Conservation (phyloP, 208 protist genomes). For the Trypanosoma brucei region DNA sequence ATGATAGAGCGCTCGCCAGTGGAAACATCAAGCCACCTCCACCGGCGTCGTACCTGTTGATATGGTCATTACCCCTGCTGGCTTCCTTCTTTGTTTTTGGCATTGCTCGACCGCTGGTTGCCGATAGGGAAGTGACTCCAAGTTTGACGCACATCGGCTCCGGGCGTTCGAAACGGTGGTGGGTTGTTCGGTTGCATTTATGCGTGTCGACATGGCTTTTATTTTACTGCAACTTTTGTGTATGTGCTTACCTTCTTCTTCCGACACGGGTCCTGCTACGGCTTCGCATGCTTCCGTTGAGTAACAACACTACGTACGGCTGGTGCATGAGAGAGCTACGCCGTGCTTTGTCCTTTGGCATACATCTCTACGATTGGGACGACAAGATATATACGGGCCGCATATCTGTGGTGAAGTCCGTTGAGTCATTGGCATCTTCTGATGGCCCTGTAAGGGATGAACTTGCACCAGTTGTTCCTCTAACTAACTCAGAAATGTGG, state of each 20-base stretch:
- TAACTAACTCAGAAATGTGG: conserved; percentile 5
- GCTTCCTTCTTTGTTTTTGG: conserved; percentile 42
- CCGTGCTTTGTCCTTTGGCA: conserved; percentile 28
- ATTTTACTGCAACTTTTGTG: conserved; percentile 40
- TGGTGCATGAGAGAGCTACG: conserved; percentile 45
- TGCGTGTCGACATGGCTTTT: conserved; percentile 30
- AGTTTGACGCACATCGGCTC: background rate
- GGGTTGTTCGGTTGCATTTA: conserved; percentile 26
- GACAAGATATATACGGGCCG: background rate
- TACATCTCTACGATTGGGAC: background rate
- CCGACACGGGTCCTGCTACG: conserved; percentile 42
- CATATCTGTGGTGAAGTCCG: background rate
- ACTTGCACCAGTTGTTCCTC: background rate
- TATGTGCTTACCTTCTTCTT: conserved; percentile 39
- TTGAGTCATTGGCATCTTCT: too few species aligned
- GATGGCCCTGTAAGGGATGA: too few species aligned
- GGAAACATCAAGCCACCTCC: conserved; percentile 33
- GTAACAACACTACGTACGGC: conserved; percentile 12
- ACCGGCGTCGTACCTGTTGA: conserved; percentile 6
- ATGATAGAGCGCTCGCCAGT: conserved; percentile 8
- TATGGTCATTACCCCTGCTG: conserved; percentile 30
- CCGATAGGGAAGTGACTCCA: too few species aligned
- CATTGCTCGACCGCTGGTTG: conserved; percentile 21
- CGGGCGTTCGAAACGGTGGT: conserved; percentile 11
- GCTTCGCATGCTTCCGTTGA: conserved; percentile 41